Evolutionary conservation across 108 stramenopile species (phyloP).

Genomic region (Cyclotella kingstonii): DNA sequence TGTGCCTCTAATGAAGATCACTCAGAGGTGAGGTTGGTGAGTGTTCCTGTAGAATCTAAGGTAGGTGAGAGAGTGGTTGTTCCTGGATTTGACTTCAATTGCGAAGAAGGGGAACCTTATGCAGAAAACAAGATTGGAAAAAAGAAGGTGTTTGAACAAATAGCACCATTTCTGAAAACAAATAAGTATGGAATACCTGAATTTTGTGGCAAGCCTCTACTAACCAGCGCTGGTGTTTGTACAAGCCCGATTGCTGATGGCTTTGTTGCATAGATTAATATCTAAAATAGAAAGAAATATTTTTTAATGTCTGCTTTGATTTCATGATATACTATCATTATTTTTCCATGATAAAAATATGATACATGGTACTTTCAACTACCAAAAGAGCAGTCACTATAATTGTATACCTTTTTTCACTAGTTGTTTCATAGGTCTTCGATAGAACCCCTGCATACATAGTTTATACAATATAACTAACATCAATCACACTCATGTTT

Average conservation of each 20-base stretch:
- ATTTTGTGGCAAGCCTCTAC: constrained; percentile 81
- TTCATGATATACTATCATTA: no score
- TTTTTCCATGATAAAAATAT: no score
- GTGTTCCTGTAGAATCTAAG: constrained; percentile 90
- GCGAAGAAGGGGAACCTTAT: constrained; percentile 78
- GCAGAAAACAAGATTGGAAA: constrained; percentile 94
- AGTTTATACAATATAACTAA: no score
- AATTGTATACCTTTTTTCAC: no score
- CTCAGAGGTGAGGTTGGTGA: constrained; percentile 86
- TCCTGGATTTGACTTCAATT: constrained; percentile 77
- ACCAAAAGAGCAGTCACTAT: no score
- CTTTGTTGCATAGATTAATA: constrained; percentile 47
- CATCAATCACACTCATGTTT: no score
- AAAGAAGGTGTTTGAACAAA: constrained; percentile 96
- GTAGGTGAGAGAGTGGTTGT: constrained; percentile 91
- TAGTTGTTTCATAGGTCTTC: no score
- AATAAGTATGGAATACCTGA: constrained; percentile 82
- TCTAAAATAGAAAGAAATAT: no score
- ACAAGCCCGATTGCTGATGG: constrained; percentile 83
- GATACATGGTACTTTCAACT: no score
- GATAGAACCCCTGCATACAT: no score
- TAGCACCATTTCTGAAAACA: constrained; percentile 90
- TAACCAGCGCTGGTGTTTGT: constrained; percentile 87
- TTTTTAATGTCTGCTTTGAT: no score
- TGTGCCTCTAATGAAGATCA: constrained; percentile 93